Evolutionary conservation across 345 rosid species (phyloP).

Genomic region (Moringa oleifera): DNA sequence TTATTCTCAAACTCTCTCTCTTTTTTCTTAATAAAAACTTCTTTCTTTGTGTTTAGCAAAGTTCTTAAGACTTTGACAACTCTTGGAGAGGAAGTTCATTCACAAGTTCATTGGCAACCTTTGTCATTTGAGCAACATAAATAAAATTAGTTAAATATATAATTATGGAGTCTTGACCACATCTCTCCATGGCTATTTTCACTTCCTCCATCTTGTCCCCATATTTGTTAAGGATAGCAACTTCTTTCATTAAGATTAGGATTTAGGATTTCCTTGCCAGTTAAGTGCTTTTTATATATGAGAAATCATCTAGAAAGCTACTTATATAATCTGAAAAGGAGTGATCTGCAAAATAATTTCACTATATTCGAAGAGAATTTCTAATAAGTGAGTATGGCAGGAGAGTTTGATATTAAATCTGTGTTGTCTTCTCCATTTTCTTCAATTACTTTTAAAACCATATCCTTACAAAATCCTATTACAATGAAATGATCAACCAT

Average conservation of each 20-base stretch:
- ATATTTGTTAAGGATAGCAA: slow-evolving; percentile 34
- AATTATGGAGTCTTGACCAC: slow-evolving; percentile 43
- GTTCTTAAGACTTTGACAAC: slow-evolving; percentile 34
- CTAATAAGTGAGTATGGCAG: slow-evolving; percentile 26
- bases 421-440: slow-evolving; percentile 48
- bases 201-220: slow-evolving; percentile 57
- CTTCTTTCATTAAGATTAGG: slow-evolving; percentile 28
- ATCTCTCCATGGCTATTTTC: slow-evolving; percentile 44
- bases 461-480: too few species aligned
- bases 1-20: too few species aligned
- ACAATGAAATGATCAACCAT: too few species aligned
- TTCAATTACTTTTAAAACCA: too few species aligned
- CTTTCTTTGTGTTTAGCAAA: too few species aligned
- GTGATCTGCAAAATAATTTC: slow-evolving; percentile 26
- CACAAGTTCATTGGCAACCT: slow-evolving; percentile 43
- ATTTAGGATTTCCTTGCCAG: slow-evolving; percentile 33
- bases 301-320: slow-evolving; percentile 42
- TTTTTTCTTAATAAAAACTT: too few species aligned
- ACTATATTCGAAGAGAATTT: slow-evolving; percentile 28
- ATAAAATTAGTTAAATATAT: slow-evolving; percentile 52
- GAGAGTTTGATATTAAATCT: too few species aligned
- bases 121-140: slow-evolving; percentile 58
- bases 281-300: slow-evolving; percentile 36
- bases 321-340: slow-evolving; percentile 36
- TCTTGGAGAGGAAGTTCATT: slow-evolving; percentile 31